A percentile compares a stretch with the other conserved stretches of the same genome.
Evolutionary conservation across 148 eudicot species (phyloP).

Genomic region (Diospyros lotus): DNA sequence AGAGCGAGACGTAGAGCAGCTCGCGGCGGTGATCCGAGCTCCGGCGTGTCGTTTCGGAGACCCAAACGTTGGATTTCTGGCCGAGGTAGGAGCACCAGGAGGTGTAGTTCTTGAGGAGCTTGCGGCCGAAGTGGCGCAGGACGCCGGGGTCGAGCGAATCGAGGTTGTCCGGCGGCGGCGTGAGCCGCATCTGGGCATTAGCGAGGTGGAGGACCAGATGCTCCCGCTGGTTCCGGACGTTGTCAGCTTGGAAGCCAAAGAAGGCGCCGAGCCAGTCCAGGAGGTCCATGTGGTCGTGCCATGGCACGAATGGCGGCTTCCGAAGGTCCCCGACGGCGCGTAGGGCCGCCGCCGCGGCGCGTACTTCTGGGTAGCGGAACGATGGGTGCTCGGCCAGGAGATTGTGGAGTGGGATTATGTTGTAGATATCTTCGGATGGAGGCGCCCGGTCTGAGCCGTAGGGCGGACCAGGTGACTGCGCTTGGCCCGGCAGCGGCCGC

Average conservation of each 20-base stretch:
- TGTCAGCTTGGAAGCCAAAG: conserved; percentile 72
- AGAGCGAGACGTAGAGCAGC: conserved; percentile 52
- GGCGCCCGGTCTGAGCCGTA: conserved; percentile 4
- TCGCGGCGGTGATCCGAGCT: conserved; percentile 55
- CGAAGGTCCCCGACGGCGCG: conserved; percentile 65
- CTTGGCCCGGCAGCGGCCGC: conserved; percentile 5
- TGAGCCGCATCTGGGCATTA: conserved; percentile 73
- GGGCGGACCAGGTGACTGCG: not conserved
- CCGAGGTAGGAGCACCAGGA: conserved; percentile 73
- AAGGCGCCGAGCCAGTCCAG: conserved; percentile 83
- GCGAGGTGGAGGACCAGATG: conserved; percentile 79
- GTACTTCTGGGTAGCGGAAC: conserved; percentile 78
- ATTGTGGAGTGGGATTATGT: conserved; percentile 82
- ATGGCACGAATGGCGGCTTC: conserved; percentile 48
- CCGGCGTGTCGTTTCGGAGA: conserved; percentile 30
- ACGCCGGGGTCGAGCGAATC: conserved; percentile 49
- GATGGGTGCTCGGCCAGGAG: conserved; percentile 85
- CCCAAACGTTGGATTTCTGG: conserved; percentile 47
- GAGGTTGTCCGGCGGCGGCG: conserved; percentile 55
- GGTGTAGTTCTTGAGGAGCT: conserved; percentile 50
- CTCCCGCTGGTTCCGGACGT: conserved; percentile 69
- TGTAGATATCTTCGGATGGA: conserved; percentile 32
- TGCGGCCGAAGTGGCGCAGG: conserved; percentile 62
- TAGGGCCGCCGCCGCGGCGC: conserved; percentile 71
- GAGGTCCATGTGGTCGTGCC: conserved; percentile 60